Evolutionary conservation across 345 rosid species (phyloP).

Genomic region (Acer negundo): DNA sequence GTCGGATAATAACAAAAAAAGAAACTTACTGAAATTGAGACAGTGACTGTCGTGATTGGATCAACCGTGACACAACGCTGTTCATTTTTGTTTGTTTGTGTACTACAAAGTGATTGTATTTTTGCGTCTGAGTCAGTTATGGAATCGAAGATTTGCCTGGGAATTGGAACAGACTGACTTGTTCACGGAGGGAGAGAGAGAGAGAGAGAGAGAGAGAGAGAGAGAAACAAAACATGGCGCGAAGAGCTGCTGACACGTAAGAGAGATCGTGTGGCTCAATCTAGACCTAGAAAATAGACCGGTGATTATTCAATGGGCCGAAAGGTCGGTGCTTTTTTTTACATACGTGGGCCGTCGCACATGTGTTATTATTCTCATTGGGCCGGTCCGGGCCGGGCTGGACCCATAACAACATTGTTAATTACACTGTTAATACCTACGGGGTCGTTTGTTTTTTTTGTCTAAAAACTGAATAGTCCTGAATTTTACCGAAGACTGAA

Average conservation of each 20-base stretch:
- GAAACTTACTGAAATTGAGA: slow-evolving; percentile 33
- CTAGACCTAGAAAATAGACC: slow-evolving; percentile 16
- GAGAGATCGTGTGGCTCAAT: slow-evolving; percentile 33
- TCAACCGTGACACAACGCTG: slow-evolving; percentile 43
- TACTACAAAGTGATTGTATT: neutral
- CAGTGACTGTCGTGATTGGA: slow-evolving; percentile 38
- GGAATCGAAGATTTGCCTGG: neutral
- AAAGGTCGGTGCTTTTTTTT: neutral
- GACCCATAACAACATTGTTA: no score
- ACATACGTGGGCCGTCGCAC: neutral
- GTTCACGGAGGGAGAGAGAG: neutral
- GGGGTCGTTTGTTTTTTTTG: no score
- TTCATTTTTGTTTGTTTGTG: slow-evolving; percentile 29
- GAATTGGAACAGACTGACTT: slow-evolving; percentile 1
- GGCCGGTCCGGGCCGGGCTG: neutral
- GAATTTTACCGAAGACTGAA: no score
- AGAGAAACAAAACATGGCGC: slow-evolving; percentile 35
- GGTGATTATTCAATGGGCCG: neutral
- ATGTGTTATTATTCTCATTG: neutral
- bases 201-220: neutral
- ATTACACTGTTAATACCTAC: no score
- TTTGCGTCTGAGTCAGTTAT: neutral
- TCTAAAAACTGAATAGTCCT: no score
- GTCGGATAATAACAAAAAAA: neutral
- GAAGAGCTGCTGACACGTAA: slow-evolving; percentile 23